These are phyloP conservation scores for Podospora anserina DNA, from an alignment of 495 filamentous ascomycete genomes.

Conservation along the genomic window DNA sequence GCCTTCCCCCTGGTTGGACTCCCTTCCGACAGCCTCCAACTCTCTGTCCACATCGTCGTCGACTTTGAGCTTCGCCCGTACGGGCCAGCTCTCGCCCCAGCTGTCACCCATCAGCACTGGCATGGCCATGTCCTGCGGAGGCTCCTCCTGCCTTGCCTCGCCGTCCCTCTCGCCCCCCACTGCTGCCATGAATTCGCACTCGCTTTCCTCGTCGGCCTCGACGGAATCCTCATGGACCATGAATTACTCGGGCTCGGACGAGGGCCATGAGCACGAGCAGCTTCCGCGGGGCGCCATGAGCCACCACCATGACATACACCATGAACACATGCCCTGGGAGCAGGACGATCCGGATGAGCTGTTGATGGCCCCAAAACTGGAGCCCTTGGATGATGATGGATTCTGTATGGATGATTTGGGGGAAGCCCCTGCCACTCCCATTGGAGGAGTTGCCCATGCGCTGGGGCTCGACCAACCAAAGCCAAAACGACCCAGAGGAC, in stretches of 20 bases:
- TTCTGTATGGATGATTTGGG: conserved; percentile 47
- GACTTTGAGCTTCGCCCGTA: conserved; percentile 31
- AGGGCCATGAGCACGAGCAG: background rate
- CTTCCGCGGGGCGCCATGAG: background rate
- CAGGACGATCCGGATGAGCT: conserved; percentile 33
- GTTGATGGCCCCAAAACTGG: conserved; percentile 42
- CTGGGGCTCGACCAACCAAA: conserved; percentile 30
- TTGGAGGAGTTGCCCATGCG: conserved; percentile 19
- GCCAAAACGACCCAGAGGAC: conserved; percentile 64
- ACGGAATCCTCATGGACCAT: conserved; percentile 36
- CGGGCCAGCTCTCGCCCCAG: conserved; percentile 42
- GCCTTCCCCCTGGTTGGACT: conserved; percentile 40
- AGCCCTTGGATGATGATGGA: conserved; percentile 47
- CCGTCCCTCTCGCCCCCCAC: conserved; percentile 34
- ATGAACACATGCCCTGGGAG: conserved; percentile 41
- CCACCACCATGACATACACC: conserved; percentile 5
- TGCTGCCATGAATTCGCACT: conserved; percentile 31
- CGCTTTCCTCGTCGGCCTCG: conserved; percentile 33
- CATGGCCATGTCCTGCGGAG: conserved; percentile 37
- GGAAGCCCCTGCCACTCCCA: conserved; percentile 38
- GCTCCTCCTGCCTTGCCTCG: conserved; percentile 25
- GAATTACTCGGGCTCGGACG: conserved; percentile 20
- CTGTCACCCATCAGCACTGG: conserved; percentile 45
- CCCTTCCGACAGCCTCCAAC: conserved; percentile 23
- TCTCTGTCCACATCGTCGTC: conserved; percentile 26